Percentiles rank a stretch among this genome's conserved stretches.
Conservation (phyloP, 2,329 filamentous ascomycete genomes). For the Alternaria angustiovoidea region DNA sequence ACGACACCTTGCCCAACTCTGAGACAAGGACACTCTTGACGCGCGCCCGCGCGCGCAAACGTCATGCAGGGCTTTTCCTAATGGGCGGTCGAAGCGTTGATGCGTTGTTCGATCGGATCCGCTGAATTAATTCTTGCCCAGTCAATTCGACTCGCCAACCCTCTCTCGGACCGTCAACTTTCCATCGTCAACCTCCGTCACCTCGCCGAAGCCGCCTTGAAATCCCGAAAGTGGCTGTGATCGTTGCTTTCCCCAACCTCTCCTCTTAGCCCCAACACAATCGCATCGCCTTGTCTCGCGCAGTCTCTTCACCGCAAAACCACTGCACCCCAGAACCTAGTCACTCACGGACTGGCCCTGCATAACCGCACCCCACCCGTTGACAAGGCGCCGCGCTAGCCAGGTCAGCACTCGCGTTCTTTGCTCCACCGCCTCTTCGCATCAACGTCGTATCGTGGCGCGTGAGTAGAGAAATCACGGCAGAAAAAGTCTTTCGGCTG, state of each 20-base stretch:
- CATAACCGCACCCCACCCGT: conserved; percentile 17
- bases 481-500: conserved; percentile 7
- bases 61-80: conserved; percentile 21
- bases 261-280: neutral
- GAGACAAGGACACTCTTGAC: neutral
- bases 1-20: neutral
- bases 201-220: neutral
- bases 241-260: conserved; percentile 1
- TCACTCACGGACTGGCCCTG: conserved; percentile 8
- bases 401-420: conserved; percentile 3
- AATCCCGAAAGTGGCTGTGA: conserved; percentile 3
- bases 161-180: conserved; percentile 1
- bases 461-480: neutral
- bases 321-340: conserved; percentile 13
- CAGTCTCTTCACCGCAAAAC: conserved; percentile 12
- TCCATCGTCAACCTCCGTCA: neutral
- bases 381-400: conserved; percentile 11
- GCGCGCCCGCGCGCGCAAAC: neutral
- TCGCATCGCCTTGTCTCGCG: conserved; percentile 1
- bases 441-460: conserved; percentile 6
- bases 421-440: conserved; percentile 14
- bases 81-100: conserved; percentile 16
- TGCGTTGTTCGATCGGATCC: conserved; percentile 17
- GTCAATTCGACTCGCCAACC: conserved; percentile 12
- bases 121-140: conserved; percentile 9